Evolutionary conservation across 2,329 filamentous ascomycete species (phyloP), one percentile per base, ranked within the genome.

Genomic region (Pseudohalonectria lignicola): DNA sequence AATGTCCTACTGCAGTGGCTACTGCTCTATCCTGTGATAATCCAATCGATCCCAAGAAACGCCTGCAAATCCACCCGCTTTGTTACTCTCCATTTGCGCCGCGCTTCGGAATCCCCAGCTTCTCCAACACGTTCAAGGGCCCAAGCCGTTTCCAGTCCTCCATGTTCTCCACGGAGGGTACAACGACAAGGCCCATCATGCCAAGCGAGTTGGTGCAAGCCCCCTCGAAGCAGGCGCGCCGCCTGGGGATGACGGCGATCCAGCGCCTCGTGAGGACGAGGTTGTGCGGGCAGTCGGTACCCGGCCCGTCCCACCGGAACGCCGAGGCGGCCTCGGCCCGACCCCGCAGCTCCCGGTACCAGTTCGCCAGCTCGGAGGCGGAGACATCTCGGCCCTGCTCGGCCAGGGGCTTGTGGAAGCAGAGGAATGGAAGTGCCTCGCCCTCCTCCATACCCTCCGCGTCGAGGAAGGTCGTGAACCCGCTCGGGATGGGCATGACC

Each of bases 401-500:
- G 37, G 36, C 30, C 28, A 15, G 13, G 21, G 35, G 2, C n/a
- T 16, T 26, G 8, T 12, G 7, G 23, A 8, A 26, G 23, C 12
- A 12, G 8, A 26, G 23, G 12, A 26, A 26, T 12, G 23, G 23
- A n/a, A n/a, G n/a, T 7, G 12, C 23, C 12, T 7, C 12, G 12
- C 8, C 23, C 12, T 7, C 8, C 7, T 26, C 23, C 23, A 26
- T 7, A 26, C 12, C 12, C 23, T 26, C 23, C 18, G 12, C 28
- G 19, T 37, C 34, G 21, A 37, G 28, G 20, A 37, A 37, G 19
- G 28, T 37, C 17, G 28, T 31, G 19, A 49, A 49, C 4, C 43
- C 43, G 11, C 43, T 49, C 18, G 60, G 59, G 36, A 51, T 47
- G 1, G 53, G 57, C 35, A 65, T 55, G 2, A 66, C 39, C 41